Base-by-base conservation (phyloP, 176 grass and related monocot genomes). In the Calamus simplicifolius region DNA sequence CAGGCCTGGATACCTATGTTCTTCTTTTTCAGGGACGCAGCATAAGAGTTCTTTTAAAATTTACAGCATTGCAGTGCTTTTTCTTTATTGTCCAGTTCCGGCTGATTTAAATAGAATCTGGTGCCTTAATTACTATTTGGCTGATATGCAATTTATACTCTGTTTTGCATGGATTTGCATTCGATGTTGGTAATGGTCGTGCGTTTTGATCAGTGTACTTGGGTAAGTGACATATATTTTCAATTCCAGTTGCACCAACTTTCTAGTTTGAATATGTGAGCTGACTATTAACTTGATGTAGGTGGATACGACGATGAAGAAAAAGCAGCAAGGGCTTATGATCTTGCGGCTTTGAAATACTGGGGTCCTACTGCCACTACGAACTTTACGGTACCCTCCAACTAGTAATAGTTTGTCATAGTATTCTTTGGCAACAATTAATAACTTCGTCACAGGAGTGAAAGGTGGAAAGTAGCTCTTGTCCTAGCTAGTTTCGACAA, bases 271-370 rank as follows among this genome's bases (percentile, higher is more conserved):
- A 57, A 67, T 48, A 23, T 43, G 35, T 13, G 8, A 10, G 35
- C 13, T 43, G 35, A 43, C 10, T 29, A 19, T 6, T 56, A 43
- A 1, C 70, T 6, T 77, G 62, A 38, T 54, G 6, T 65, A 96
- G 91, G 92, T 82, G 92, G 92, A 27, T 97, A 91, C 58, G 92
- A 97, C 43, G 85, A 80, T 64, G 92, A 97, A 80, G 87, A 97
- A 52, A 85, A 80, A 21, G 92, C 92, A 48, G 92, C 87, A 38
- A 88, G 83, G 58, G 92, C 92, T 18, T 97, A 97, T 70, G 92
- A 97, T 75, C 52, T 97, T 51, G 87, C 84, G 4, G 87, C 83
- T 82, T 65, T 97, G 29, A 97, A 91, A 71, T 97, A 91, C 58
- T 97, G 92, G 92, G 92, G 92, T 49, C 6, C 43, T 62, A 69